These are phyloP conservation scores for Heterobasidion parviporum DNA, from an alignment of 1,284 basidiomycete species.

Conservation along the genomic window DNA sequence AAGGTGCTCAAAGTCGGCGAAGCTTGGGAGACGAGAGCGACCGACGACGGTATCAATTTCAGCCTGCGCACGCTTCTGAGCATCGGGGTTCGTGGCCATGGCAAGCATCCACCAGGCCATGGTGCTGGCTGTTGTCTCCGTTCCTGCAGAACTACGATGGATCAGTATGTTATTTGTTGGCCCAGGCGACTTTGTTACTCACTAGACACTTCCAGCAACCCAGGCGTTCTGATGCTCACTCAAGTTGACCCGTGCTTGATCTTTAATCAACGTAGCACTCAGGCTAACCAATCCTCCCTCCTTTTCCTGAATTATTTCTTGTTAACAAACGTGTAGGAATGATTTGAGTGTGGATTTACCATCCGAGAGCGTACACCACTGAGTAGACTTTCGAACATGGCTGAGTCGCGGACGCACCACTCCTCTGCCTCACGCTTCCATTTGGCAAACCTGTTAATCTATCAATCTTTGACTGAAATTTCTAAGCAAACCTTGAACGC, in stretches of 20 bases:
- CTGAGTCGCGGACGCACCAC: constrained; percentile 3
- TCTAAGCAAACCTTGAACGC: background rate
- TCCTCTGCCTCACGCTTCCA: constrained; percentile 5
- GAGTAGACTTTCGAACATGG: constrained; percentile 3
- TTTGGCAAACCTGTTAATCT: constrained; percentile 1
- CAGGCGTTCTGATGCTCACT: constrained; percentile 1
- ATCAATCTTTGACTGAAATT: background rate
- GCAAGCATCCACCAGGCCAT: constrained; percentile 8
- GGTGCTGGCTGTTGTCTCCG: constrained; percentile 7
- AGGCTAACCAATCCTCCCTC: background rate
- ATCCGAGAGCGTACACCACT: background rate
- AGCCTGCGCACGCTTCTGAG: constrained; percentile 9
- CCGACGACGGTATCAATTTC: constrained; percentile 14
- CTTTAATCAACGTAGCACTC: background rate
- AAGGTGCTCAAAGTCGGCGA: constrained; percentile 7
- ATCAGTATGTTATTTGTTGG: background rate
- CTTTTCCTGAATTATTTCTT: background rate
- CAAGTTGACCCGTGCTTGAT: background rate
- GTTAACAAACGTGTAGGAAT: background rate
- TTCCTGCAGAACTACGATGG: background rate
- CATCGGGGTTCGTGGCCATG: constrained; percentile 10
- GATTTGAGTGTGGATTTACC: background rate
- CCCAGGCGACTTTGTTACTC: background rate
- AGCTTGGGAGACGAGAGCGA: constrained; percentile 5
- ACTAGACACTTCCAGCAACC: constrained; percentile 3